Percentiles rank a stretch among this genome's conserved stretches.
phyloP scores from a whole-genome alignment of 1,284 basidiomycete species.

The Rhodofomes roseus region DNA sequence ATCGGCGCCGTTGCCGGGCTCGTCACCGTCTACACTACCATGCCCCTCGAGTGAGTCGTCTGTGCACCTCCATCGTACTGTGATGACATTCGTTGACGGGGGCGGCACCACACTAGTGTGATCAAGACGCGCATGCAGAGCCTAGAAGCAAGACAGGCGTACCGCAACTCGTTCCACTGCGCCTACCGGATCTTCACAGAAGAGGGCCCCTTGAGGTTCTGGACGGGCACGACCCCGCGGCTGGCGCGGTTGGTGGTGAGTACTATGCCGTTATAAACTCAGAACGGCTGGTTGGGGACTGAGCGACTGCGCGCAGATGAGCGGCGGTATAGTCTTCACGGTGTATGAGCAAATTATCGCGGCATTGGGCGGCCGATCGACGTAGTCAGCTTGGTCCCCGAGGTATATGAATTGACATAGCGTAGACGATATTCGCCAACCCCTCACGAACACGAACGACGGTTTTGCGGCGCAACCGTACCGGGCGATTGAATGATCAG shows the following conservation, averaged over 20 bases:
- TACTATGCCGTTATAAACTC: neutral
- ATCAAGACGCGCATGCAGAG: conserved; percentile 99
- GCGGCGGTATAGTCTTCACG: conserved; percentile 94
- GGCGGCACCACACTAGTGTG: conserved; percentile 52
- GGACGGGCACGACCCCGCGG: conserved; percentile 94
- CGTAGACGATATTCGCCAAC: no score
- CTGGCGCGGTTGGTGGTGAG: conserved; percentile 78
- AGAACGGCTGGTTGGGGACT: neutral
- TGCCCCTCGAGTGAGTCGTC: conserved; percentile 83
- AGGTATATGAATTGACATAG: no score
- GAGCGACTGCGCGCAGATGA: conserved; percentile 50
- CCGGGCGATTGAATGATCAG: no score
- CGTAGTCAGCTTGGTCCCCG: neutral
- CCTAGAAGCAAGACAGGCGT: conserved; percentile 77
- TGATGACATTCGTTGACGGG: neutral
- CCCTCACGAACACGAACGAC: no score
- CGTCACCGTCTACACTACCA: conserved; percentile 92
- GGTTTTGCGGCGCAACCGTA: no score
- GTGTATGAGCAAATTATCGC: conserved; percentile 82
- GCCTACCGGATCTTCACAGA: conserved; percentile 89
- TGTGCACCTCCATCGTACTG: neutral
- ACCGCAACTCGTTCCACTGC: conserved; percentile 92
- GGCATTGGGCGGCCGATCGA: conserved; percentile 31
- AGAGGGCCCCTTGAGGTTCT: conserved; percentile 86
- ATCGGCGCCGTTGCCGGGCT: conserved; percentile 93